These are phyloP conservation scores for Cladosporium sp. DNA, from an alignment of 2,329 filamentous ascomycete species.

Conservation along the genomic window DNA sequence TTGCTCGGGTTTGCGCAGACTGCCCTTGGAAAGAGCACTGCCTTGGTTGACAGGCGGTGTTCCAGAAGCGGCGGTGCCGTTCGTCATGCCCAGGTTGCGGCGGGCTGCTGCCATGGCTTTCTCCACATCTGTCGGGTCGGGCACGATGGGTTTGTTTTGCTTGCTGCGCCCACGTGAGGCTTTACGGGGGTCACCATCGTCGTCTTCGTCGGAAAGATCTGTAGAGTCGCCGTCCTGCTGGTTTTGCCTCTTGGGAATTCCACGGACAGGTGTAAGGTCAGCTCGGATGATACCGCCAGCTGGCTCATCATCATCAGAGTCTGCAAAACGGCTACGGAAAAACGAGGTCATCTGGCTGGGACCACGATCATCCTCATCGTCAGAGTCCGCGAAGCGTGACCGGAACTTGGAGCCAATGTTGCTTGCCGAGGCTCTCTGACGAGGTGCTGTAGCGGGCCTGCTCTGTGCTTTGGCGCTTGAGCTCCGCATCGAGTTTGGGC, in stretches of 20 bases:
- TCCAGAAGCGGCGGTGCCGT: conserved; percentile 13
- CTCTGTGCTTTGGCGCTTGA: neutral
- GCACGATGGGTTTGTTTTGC: conserved; percentile 27
- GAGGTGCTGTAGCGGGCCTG: neutral
- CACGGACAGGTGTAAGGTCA: conserved; percentile 52
- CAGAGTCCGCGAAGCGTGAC: conserved; percentile 67
- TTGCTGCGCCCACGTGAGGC: conserved; percentile 42
- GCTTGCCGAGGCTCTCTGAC: conserved; percentile 2
- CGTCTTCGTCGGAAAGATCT: conserved; percentile 45
- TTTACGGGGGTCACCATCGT: conserved; percentile 32
- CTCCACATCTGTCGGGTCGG: conserved; percentile 33
- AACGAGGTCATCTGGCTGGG: conserved; percentile 20
- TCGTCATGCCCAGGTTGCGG: conserved; percentile 29
- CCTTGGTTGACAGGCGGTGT: conserved; percentile 26
- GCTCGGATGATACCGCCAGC: conserved; percentile 27
- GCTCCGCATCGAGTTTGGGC: conserved; percentile 9
- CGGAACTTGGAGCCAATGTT: conserved; percentile 28
- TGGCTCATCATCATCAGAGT: conserved; percentile 45
- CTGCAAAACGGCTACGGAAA: conserved; percentile 47
- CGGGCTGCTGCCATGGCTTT: conserved; percentile 34
- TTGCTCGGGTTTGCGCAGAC: conserved; percentile 30
- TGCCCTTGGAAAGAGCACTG: conserved; percentile 32
- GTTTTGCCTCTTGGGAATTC: conserved; percentile 54
- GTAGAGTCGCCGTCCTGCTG: conserved; percentile 56
- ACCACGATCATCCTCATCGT: conserved; percentile 50